phyloP scores from a whole-genome alignment of 345 rosid species.

The Excoecaria agallocha region DNA sequence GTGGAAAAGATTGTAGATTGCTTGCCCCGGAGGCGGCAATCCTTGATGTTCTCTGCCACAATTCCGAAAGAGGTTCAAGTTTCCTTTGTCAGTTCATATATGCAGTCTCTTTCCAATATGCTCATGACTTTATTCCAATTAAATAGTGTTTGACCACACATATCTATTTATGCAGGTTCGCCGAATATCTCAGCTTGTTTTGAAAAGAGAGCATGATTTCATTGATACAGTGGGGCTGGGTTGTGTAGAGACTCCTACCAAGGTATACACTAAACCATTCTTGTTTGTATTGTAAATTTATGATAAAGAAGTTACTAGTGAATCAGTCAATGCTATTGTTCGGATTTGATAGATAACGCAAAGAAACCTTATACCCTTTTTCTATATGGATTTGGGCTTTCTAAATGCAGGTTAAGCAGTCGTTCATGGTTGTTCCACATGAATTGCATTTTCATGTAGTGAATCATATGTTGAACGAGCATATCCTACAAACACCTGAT shows the following conservation, averaged over 20 bases:
- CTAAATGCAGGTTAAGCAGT: slow-evolving; percentile 67
- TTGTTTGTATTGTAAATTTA: background rate
- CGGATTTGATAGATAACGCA: no score
- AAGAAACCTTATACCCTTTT: no score
- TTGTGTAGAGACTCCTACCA: slow-evolving; percentile 73
- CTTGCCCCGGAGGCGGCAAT: slow-evolving; percentile 81
- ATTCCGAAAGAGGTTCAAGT: slow-evolving; percentile 80
- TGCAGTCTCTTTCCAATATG: background rate
- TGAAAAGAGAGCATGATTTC: slow-evolving; percentile 75
- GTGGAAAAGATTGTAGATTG: slow-evolving; percentile 87
- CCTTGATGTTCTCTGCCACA: slow-evolving; percentile 86
- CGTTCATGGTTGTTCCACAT: slow-evolving; percentile 63
- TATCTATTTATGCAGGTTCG: slow-evolving; percentile 54
- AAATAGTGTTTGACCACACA: slow-evolving; percentile 2
- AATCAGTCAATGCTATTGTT: background rate
- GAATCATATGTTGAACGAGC: slow-evolving; percentile 67
- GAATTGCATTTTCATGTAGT: slow-evolving; percentile 71
- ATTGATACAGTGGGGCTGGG: slow-evolving; percentile 76
- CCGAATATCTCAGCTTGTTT: slow-evolving; percentile 84
- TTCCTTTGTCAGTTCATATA: slow-evolving; percentile 6
- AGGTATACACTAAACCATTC: slow-evolving; percentile 38
- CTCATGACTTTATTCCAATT: slow-evolving; percentile 9
- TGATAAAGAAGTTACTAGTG: background rate
- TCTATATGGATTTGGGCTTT: background rate
- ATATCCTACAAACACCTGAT: slow-evolving; percentile 48